Base-by-base conservation (phyloP, 2,329 filamentous ascomycete genomes). In the Talaromyces albobiverticillius region DNA sequence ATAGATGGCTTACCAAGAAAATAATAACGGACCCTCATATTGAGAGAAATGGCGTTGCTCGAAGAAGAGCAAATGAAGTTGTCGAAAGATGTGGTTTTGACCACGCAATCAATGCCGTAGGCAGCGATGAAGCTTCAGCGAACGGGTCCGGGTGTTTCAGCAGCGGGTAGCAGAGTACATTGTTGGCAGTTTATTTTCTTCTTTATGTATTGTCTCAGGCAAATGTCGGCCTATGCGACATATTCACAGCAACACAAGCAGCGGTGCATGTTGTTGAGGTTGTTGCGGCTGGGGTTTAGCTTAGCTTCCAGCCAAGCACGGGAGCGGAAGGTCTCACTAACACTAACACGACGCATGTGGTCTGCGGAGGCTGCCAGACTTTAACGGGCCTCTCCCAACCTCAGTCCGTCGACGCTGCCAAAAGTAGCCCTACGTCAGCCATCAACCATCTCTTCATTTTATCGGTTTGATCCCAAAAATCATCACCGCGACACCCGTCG, bases 11-110 rank as follows among this genome's bases (percentile, higher is more conserved):
- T 78, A 94, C 92, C 89, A 76, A 90, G 90, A 69, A 96, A 95
- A 53, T 89, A 88, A 65, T 91, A 83, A 67, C 92, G 85, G 76
- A 96, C 90, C 73, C 89, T 88, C 88, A 95, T 94, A 22, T 60
- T 71, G 61, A 36, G 26, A 31, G 16, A 22, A 11, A 26, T 26
- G 4, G n/a, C n/a, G 38, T 29, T 25, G 11, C 26, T 45, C 6
- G 13, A 22, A 53, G 31, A 31, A 29, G 13, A 26, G 47, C 23
- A 13, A 31, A 20, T 41, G 31, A 14, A 10, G 5, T 32, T 25
- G 25, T n/a, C 4, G 22, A 18, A 2, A 9, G 16, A 22, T 31
- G 22, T 41, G 34, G 25, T 43, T n/a, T 20, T 34, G 22, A 41
- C 34, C 50, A 53, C 16, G 42, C 50, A 45, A 46, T 29, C 36